These are phyloP conservation scores for Vitis vinifera DNA, from an alignment of 164 flowering plant genomes.

Conservation along the genomic window DNA sequence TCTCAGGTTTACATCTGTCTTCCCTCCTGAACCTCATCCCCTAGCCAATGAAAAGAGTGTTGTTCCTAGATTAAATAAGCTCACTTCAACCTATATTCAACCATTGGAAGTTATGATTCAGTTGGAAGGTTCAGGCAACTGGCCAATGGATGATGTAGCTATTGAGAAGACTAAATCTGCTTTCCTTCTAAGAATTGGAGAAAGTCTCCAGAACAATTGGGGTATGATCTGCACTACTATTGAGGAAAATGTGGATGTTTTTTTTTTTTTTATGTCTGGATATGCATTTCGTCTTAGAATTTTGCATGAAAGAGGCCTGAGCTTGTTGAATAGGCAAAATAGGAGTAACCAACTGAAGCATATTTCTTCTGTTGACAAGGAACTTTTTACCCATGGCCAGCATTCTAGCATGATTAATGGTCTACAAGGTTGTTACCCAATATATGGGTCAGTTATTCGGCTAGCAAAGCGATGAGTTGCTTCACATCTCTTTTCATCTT, in stretches of 20 bases:
- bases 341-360: constrained; percentile 27
- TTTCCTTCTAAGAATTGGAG: too few species aligned
- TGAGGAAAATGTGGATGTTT: not conserved
- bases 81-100: constrained; percentile 49
- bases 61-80: too few species aligned
- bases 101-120: constrained; percentile 91
- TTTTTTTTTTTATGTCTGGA: too few species aligned
- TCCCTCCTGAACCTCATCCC: too few species aligned
- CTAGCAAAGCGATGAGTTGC: constrained; percentile 96
- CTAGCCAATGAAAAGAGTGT: too few species aligned
- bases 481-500: constrained; percentile 88
- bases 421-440: constrained; percentile 67
- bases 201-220: constrained; percentile 52
- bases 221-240: constrained; percentile 67
- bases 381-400: constrained; percentile 64
- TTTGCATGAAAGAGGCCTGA: too few species aligned
- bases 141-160: too few species aligned
- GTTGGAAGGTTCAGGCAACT: constrained; percentile 97
- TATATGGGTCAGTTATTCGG: constrained; percentile 86
- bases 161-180: too few species aligned
- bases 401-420: constrained; percentile 97
- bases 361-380: constrained; percentile 54
- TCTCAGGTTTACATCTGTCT: too few species aligned
- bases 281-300: too few species aligned
- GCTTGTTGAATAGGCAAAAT: too few species aligned